Conservation (phyloP, 2,329 filamentous ascomycete species). For the Colletotrichum musicola region DNA sequence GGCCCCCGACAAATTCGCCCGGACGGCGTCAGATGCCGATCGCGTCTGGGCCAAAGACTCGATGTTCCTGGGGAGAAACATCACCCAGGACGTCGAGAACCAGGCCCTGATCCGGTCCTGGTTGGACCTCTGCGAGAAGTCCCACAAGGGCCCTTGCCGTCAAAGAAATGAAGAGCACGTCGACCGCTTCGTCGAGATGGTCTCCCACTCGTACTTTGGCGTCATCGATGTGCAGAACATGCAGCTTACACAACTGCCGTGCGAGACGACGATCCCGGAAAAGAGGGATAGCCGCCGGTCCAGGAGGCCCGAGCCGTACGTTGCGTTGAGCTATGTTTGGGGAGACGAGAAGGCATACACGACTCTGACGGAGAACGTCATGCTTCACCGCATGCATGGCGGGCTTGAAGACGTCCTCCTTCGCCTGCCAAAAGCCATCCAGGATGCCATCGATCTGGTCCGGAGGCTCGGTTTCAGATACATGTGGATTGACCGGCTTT, state of each 20-base stretch:
- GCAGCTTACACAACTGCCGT: conserved; percentile 15
- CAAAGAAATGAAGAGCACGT: background rate
- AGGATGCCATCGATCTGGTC: conserved; percentile 57
- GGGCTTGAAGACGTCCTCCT: conserved; percentile 14
- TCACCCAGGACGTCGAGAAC: conserved; percentile 21
- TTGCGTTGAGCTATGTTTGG: conserved; percentile 61
- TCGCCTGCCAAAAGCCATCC: conserved; percentile 45
- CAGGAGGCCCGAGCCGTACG: conserved; percentile 49
- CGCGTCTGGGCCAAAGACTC: conserved; percentile 26
- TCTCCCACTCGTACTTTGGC: conserved; percentile 25
- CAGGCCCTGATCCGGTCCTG: conserved; percentile 23
- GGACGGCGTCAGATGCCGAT: conserved; percentile 15
- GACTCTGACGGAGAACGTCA: conserved; percentile 14
- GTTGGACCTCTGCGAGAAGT: conserved; percentile 26
- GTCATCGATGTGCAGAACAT: conserved; percentile 32
- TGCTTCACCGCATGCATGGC: conserved; percentile 16
- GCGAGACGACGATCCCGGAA: background rate
- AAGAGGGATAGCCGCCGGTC: background rate
- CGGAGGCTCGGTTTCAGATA: conserved; percentile 32
- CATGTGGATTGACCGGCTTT: conserved; percentile 40
- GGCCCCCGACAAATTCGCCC: conserved; percentile 3
- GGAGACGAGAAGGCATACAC: conserved; percentile 40
- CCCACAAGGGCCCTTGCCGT: background rate
- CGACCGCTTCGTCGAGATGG: conserved; percentile 14
- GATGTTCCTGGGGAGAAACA: conserved; percentile 14